These are phyloP conservation scores for Achaetomium macrosporum DNA, from an alignment of 2,329 filamentous ascomycete species.

Conservation along the genomic window DNA sequence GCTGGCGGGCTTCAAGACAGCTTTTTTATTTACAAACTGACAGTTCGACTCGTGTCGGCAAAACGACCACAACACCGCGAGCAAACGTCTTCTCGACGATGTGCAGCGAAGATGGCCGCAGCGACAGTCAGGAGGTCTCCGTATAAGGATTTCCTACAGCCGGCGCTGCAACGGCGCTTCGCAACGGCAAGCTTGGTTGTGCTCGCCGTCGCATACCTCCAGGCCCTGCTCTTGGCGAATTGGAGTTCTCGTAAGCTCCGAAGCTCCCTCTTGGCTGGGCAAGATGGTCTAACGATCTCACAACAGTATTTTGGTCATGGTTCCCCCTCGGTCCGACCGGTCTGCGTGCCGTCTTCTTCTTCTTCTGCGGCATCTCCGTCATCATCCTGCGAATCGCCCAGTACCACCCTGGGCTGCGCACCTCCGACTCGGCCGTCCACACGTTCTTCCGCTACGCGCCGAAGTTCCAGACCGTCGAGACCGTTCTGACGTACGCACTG, in stretches of 20 bases:
- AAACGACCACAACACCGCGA: background rate
- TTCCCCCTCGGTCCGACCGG: slow-evolving; percentile 74
- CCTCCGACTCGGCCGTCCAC: slow-evolving; percentile 61
- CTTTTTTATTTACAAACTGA: slow-evolving; percentile 11
- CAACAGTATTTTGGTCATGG: slow-evolving; percentile 76
- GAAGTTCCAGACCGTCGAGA: slow-evolving; percentile 59
- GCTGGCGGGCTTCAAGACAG: background rate
- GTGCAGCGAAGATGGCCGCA: slow-evolving; percentile 45
- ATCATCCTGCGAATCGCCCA: slow-evolving; percentile 83
- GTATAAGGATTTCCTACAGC: slow-evolving; percentile 88
- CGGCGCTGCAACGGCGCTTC: slow-evolving; percentile 81
- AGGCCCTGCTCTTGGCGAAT: slow-evolving; percentile 63
- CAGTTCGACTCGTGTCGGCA: background rate
- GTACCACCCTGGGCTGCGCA: slow-evolving; percentile 69
- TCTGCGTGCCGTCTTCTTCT: slow-evolving; percentile 68
- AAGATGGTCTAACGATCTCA: slow-evolving; percentile 8
- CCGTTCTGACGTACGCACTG: slow-evolving; percentile 67
- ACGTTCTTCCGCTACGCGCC: slow-evolving; percentile 55
- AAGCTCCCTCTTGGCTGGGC: background rate
- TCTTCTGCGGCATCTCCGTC: slow-evolving; percentile 67
- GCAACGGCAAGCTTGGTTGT: slow-evolving; percentile 67
- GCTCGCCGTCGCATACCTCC: slow-evolving; percentile 64
- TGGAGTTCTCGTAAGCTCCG: slow-evolving; percentile 59
- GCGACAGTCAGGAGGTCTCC: slow-evolving; percentile 51
- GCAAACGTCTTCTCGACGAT: slow-evolving; percentile 31